These are phyloP conservation scores for Aristolochia fimbriata DNA, from an alignment of 164 flowering plant species.

Conservation along the genomic window DNA sequence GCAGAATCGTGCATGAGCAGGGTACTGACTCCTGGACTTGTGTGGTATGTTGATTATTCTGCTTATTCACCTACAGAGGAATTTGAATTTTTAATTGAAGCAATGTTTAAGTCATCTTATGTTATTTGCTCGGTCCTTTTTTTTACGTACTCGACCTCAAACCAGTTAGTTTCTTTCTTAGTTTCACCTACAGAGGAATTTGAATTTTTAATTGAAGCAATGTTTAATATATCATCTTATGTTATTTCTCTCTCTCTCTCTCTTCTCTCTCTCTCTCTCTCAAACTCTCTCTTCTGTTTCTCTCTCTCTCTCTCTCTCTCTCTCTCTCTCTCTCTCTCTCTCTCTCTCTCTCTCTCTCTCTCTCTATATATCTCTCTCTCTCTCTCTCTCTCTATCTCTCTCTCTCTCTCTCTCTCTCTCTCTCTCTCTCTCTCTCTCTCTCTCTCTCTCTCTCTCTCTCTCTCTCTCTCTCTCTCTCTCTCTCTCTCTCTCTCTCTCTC, in stretches of 20 bases:
- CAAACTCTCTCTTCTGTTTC: neutral
- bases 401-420: neutral
- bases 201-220: too few relatives aligned
- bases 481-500: neutral
- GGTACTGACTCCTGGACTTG: too few relatives aligned
- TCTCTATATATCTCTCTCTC: neutral
- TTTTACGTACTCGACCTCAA: too few relatives aligned
- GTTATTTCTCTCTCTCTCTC: conserved; percentile 1
- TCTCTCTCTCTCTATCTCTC: neutral
- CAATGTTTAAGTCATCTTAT: too few relatives aligned
- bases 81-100: too few relatives aligned
- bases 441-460: neutral
- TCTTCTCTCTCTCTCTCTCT: neutral
- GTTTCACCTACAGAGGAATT: too few relatives aligned
- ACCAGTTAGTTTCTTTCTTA: too few relatives aligned
- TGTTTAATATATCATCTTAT: too few relatives aligned
- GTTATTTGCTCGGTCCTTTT: too few relatives aligned
- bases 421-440: conserved; percentile 1
- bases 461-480: neutral
- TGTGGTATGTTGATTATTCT: too few relatives aligned
- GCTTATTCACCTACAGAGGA: conserved; percentile 3
- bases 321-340: conserved; percentile 2
- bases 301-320: conserved; percentile 2
- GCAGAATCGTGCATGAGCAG: too few relatives aligned
- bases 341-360: conserved; percentile 3